A percentile compares a stretch with the other conserved stretches of the same genome.
Conservation (phyloP, 1,139 yeast genomes). For the Debaryomyces subglobosus region DNA sequence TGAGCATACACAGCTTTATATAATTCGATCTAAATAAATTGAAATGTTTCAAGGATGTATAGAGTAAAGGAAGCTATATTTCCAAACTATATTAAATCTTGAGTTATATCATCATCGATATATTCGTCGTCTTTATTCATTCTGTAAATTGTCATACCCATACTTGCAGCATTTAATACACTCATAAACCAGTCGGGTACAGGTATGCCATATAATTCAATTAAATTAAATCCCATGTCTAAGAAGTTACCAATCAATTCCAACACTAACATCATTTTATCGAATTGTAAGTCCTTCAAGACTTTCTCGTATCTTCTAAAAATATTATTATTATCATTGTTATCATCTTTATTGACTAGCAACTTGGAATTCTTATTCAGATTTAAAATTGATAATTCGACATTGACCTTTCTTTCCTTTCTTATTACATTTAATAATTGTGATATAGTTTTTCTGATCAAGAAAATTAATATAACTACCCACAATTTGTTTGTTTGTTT, state of each 20-base stretch:
- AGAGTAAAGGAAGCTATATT: neutral
- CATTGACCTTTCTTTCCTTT: constrained; percentile 42
- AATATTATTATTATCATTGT: constrained; percentile 23
- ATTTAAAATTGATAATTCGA: constrained; percentile 39
- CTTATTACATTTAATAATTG: constrained; percentile 45
- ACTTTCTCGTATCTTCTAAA: constrained; percentile 44
- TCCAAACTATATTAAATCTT: constrained; percentile 37
- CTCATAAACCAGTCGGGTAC: constrained; percentile 52
- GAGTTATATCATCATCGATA: constrained; percentile 49
- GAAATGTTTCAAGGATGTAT: neutral
- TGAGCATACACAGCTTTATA: neutral
- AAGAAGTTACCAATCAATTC: constrained; percentile 49
- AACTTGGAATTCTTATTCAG: constrained; percentile 26
- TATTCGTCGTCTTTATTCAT: constrained; percentile 57
- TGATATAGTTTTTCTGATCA: constrained; percentile 46
- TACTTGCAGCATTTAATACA: constrained; percentile 45
- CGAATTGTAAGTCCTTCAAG: constrained; percentile 47
- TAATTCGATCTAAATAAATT: neutral
- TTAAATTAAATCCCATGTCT: constrained; percentile 45
- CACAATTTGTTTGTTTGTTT: constrained; percentile 51
- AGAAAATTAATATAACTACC: constrained; percentile 46
- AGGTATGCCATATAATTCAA: constrained; percentile 40
- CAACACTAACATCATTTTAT: constrained; percentile 45
- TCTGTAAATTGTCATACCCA: constrained; percentile 54
- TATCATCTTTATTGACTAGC: constrained; percentile 22